These are phyloP conservation scores for Malus domestica DNA, from an alignment of 306 rosid species.

Conservation along the genomic window DNA sequence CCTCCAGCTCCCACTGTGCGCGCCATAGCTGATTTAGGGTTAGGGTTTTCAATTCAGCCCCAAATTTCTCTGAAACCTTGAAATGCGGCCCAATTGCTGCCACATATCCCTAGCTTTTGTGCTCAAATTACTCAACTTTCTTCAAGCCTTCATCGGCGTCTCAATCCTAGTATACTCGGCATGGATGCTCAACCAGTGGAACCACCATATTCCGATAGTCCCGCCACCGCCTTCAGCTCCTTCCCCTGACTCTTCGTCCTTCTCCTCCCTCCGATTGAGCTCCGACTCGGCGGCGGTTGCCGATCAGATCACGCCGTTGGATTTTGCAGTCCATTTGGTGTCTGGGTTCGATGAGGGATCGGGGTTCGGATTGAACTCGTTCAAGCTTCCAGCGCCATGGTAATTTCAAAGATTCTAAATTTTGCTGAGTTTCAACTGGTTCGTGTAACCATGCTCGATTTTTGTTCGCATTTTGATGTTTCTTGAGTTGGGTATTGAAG, in stretches of 20 bases:
- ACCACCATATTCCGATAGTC: slow-evolving; percentile 39
- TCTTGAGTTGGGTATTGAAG: neutral
- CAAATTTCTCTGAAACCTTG: neutral
- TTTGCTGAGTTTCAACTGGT: neutral
- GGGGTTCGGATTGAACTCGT: slow-evolving; percentile 28
- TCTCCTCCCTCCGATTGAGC: slow-evolving; percentile 14
- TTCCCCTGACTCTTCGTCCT: slow-evolving; percentile 28
- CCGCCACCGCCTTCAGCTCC: slow-evolving; percentile 46
- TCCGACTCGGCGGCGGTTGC: slow-evolving; percentile 13
- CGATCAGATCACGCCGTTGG: slow-evolving; percentile 16
- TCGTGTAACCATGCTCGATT: neutral
- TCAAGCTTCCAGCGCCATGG: slow-evolving; percentile 81
- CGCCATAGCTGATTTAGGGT: neutral
- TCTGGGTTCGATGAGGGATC: slow-evolving; percentile 27
- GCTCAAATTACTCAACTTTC: slow-evolving; percentile 64
- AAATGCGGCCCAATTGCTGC: slow-evolving; percentile 63
- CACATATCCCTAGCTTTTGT: slow-evolving; percentile 70
- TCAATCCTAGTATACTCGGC: slow-evolving; percentile 65
- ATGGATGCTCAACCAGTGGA: slow-evolving; percentile 88
- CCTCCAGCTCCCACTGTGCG: neutral
- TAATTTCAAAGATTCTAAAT: slow-evolving; percentile 7
- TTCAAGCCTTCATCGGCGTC: slow-evolving; percentile 79
- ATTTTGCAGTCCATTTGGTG: slow-evolving; percentile 25
- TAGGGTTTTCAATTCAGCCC: slow-evolving; percentile 6
- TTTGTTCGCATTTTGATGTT: neutral